Evolutionary conservation across 2,329 filamentous ascomycete species (phyloP).

Genomic region (Pseudodiploospora longispora): DNA sequence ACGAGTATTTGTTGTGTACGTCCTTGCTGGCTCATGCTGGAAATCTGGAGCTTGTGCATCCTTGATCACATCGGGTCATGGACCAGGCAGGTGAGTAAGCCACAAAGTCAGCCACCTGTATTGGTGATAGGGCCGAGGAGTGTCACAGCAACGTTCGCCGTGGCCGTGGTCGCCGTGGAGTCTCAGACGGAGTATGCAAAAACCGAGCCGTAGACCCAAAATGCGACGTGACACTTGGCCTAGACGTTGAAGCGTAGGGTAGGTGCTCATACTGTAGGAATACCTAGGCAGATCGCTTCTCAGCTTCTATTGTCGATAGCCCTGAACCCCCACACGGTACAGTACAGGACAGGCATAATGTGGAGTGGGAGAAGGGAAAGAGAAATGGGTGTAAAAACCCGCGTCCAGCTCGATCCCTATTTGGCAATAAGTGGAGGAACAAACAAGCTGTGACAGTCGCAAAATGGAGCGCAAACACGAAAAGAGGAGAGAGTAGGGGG

Average conservation of each 20-base stretch:
- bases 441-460: too few species aligned
- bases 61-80: slow-evolving; percentile 15
- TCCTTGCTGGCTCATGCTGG: slow-evolving; percentile 11
- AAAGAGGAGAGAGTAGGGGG: slow-evolving; percentile 2
- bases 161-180: not conserved
- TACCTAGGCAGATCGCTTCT: too few species aligned
- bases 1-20: slow-evolving; percentile 1
- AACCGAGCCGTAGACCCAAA: slow-evolving; percentile 2
- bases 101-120: slow-evolving; percentile 4
- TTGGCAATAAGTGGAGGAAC: slow-evolving; percentile 1
- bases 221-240: slow-evolving; percentile 17
- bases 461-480: not conserved
- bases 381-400: too few species aligned
- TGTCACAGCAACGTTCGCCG: slow-evolving; percentile 7
- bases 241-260: too few species aligned
- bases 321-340: slow-evolving; percentile 4
- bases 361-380: too few species aligned
- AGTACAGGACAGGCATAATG: not conserved
- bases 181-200: not conserved
- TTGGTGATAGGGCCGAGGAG: not conserved
- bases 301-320: too few species aligned
- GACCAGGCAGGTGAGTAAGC: slow-evolving; percentile 11
- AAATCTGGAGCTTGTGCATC: slow-evolving; percentile 17
- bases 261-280: too few species aligned
- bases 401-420: not conserved